Conservation (phyloP, 2,329 filamentous ascomycete genomes). For the Colletotrichum costaricense region DNA sequence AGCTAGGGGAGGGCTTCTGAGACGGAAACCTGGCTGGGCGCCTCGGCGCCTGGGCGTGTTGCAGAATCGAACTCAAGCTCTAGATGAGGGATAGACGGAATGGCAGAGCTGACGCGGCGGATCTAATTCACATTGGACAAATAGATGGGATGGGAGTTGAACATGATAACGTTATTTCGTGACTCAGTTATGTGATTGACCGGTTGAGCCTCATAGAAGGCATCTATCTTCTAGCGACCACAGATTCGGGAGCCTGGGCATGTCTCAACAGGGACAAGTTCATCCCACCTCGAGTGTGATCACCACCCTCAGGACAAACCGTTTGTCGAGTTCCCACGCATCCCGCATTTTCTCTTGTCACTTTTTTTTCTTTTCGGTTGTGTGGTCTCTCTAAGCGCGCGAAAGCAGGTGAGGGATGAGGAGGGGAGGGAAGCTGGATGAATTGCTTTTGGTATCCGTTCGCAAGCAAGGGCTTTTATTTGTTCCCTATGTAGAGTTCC, state of each 20-base stretch:
- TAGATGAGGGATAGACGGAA: neutral
- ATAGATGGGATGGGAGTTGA: neutral
- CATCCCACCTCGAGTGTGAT: slow-evolving; percentile 29
- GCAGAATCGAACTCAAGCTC: neutral
- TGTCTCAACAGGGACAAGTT: neutral
- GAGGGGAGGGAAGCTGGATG: slow-evolving; percentile 4
- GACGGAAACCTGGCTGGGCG: neutral
- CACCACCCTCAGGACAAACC: slow-evolving; percentile 30
- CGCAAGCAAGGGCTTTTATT: slow-evolving; percentile 46
- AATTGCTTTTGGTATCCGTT: slow-evolving; percentile 35
- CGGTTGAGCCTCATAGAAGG: slow-evolving; percentile 30
- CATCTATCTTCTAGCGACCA: slow-evolving; percentile 30
- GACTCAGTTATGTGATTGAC: slow-evolving; percentile 34
- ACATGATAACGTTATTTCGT: slow-evolving; percentile 12
- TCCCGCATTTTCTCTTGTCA: slow-evolving; percentile 24
- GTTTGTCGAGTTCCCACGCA: slow-evolving; percentile 3
- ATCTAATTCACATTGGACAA: neutral
- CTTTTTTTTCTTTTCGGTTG: slow-evolving; percentile 13
- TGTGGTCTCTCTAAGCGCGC: slow-evolving; percentile 13
- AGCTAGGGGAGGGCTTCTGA: slow-evolving; percentile 70
- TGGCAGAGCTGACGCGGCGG: no score
- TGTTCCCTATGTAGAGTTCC: slow-evolving; percentile 58
- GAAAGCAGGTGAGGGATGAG: slow-evolving; percentile 9
- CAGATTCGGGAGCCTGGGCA: neutral
- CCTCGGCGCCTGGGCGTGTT: neutral